Conservation (phyloP, 2,329 filamentous ascomycete genomes). For the Fusarium secorum region DNA sequence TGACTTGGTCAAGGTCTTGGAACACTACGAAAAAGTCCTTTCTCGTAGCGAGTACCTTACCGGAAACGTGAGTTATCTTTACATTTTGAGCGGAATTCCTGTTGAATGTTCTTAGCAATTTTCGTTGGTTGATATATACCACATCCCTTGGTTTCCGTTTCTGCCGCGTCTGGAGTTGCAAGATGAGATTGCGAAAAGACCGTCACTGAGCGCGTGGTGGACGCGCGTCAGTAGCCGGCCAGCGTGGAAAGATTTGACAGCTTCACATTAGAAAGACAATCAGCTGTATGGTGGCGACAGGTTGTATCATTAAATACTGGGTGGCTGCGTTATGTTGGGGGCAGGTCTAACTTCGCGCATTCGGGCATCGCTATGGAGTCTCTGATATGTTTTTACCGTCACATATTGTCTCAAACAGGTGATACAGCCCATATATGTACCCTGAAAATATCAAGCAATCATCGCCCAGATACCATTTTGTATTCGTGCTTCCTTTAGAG, state of each 20-base stretch:
- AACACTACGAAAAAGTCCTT: neutral
- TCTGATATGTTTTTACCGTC: too few relatives aligned
- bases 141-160: neutral
- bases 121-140: neutral
- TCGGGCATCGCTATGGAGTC: too few relatives aligned
- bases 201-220: neutral
- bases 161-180: neutral
- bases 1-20: neutral
- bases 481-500: too few relatives aligned
- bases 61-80: neutral
- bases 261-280: rapidly evolving
- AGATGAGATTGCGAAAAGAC: neutral
- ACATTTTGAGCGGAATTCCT: rapidly evolving
- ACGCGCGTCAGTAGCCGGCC: neutral
- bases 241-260: neutral
- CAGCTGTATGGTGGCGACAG: rapidly evolving
- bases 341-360: too few relatives aligned
- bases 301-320: rapidly evolving
- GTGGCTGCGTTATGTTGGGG: rapidly evolving
- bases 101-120: rapidly evolving
- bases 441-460: rapidly evolving
- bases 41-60: neutral
- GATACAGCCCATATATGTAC: too few relatives aligned
- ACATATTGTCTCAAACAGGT: too few relatives aligned
- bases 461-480: too few relatives aligned